Evolutionary conservation across 2,329 filamentous ascomycete genomes (phyloP).

Genomic region (Paraphoma sp.): DNA sequence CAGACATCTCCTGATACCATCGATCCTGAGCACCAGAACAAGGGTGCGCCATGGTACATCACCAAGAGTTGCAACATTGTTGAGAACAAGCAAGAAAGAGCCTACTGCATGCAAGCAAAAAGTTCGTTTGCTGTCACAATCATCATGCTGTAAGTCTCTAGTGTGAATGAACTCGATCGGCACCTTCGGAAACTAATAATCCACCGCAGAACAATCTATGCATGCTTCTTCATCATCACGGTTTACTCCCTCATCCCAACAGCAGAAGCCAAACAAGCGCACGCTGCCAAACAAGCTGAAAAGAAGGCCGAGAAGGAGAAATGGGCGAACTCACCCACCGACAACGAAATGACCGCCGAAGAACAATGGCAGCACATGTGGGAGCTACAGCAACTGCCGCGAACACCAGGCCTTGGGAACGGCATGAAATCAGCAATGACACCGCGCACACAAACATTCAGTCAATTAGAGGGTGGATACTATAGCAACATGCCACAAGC

Average conservation of each 20-base stretch:
- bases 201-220: slow-evolving; percentile 62
- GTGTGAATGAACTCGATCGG: neutral
- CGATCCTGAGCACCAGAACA: slow-evolving; percentile 67
- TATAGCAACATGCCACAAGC: slow-evolving; percentile 10
- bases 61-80: slow-evolving; percentile 71
- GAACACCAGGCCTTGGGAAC: slow-evolving; percentile 40
- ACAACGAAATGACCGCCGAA: slow-evolving; percentile 44
- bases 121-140: slow-evolving; percentile 69
- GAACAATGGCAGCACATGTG: slow-evolving; percentile 52
- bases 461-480: slow-evolving; percentile 27
- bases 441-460: slow-evolving; percentile 44
- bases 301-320: slow-evolving; percentile 47
- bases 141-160: slow-evolving; percentile 69
- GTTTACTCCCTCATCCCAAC: slow-evolving; percentile 62
- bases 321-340: slow-evolving; percentile 33
- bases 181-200: slow-evolving; percentile 4
- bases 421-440: slow-evolving; percentile 42
- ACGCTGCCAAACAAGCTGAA: slow-evolving; percentile 34
- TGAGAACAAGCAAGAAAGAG: slow-evolving; percentile 58
- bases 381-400: slow-evolving; percentile 48
- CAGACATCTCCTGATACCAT: slow-evolving; percentile 77
- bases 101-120: slow-evolving; percentile 72
- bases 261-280: slow-evolving; percentile 25
- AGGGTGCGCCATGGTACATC: slow-evolving; percentile 76
- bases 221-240: slow-evolving; percentile 64